phyloP scores from a whole-genome alignment of 805 yeast species.

The Candida peoriensis region DNA sequence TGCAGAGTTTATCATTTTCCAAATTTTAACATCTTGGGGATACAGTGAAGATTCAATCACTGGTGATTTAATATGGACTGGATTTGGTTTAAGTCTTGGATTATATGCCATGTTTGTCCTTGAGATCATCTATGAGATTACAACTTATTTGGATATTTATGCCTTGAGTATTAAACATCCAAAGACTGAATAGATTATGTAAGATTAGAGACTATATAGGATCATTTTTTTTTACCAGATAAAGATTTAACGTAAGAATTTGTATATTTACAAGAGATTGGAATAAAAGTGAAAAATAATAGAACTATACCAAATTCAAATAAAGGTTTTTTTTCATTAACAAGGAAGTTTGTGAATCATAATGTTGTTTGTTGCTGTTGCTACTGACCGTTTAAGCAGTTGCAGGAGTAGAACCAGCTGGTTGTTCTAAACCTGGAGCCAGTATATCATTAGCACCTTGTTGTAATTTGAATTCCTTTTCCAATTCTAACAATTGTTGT shows the following conservation, averaged over 20 bases:
- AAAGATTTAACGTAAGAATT: no score
- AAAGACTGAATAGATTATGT: conserved; percentile 36
- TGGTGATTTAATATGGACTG: conserved; percentile 53
- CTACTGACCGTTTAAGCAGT: conserved; percentile 14
- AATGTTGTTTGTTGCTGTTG: background rate
- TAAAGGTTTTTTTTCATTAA: background rate
- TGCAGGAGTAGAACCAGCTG: conserved; percentile 26
- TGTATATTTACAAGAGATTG: no score
- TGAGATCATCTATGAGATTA: conserved; percentile 76
- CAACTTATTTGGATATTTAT: conserved; percentile 76
- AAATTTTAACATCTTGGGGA: conserved; percentile 21
- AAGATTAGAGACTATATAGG: no score
- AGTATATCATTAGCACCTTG: conserved; percentile 71
- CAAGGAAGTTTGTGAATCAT: background rate
- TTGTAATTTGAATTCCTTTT: conserved; percentile 81
- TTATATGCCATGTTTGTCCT: conserved; percentile 68
- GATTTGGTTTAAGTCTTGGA: conserved; percentile 63
- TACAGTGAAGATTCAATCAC: conserved; percentile 38
- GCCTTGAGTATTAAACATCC: conserved; percentile 82
- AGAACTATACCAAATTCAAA: no score
- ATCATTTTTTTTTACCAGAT: no score
- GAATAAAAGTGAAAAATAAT: no score
- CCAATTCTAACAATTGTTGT: conserved; percentile 91
- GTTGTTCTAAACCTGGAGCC: conserved; percentile 60
- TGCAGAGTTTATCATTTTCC: conserved; percentile 34